phyloP scores from a whole-genome alignment of 148 eudicot species.

The Arbutus unedo region DNA sequence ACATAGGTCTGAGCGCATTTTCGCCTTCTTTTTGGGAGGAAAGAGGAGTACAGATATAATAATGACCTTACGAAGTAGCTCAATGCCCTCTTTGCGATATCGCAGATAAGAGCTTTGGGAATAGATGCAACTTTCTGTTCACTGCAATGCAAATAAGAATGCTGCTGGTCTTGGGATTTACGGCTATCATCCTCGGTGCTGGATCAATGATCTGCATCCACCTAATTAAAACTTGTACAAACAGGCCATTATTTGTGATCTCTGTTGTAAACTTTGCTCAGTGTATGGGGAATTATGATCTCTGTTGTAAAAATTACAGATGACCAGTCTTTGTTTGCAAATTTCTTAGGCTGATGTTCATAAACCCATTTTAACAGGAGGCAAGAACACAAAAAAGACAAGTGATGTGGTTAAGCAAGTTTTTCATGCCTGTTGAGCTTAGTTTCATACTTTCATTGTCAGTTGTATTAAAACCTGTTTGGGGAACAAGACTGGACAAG shows the following conservation, averaged over 20 bases:
- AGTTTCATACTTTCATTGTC: not conserved
- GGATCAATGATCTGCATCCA: not conserved
- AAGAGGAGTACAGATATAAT: too few relatives aligned
- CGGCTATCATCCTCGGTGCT: not conserved
- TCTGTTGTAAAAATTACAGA: not conserved
- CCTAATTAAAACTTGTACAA: not conserved
- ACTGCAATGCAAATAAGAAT: not conserved
- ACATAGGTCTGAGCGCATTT: too few relatives aligned
- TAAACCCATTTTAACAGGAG: not conserved
- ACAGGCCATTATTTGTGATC: not conserved
- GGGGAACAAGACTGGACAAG: not conserved
- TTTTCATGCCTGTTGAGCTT: not conserved
- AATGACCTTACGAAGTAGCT: too few relatives aligned
- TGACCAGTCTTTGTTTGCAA: not conserved
- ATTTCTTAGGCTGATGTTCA: not conserved
- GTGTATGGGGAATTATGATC: not conserved
- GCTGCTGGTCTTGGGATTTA: conserved; percentile 1
- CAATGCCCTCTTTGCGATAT: not conserved
- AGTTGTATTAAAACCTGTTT: not conserved
- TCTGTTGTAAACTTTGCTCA: not conserved
- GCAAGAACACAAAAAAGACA: not conserved
- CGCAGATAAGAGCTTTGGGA: not conserved
- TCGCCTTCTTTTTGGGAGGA: too few relatives aligned
- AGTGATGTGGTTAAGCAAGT: not conserved
- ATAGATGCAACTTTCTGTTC: not conserved